A percentile compares a stretch with the other conserved stretches of the same genome.
phyloP scores from a whole-genome alignment of 228 moss, liverwort and hornwort species.

The Sphagnum fallax region DNA sequence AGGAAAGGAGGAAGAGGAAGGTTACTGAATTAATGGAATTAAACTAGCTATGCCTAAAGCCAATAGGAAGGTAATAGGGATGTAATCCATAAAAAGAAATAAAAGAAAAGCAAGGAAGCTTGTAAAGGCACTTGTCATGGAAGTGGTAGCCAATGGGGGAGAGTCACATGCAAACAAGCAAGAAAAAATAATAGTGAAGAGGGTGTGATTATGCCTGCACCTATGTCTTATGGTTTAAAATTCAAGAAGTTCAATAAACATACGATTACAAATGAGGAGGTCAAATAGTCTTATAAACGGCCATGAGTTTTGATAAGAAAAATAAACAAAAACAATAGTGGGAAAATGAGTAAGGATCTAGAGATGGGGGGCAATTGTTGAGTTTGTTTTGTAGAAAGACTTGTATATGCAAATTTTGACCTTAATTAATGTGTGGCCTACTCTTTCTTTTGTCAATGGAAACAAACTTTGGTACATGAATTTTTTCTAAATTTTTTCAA shows the following conservation, averaged over 20 bases:
- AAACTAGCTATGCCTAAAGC: constrained; percentile 13
- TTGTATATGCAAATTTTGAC: too few relatives aligned
- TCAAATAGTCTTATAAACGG: constrained; percentile 12
- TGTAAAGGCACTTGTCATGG: not conserved
- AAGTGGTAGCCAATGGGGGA: not conserved
- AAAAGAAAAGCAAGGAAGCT: constrained; percentile 23
- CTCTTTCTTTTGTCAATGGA: too few relatives aligned
- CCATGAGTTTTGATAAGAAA: constrained; percentile 29
- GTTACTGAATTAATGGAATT: constrained; percentile 30
- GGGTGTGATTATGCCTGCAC: constrained; percentile 1
- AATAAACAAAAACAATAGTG: constrained; percentile 21
- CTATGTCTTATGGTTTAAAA: not conserved
- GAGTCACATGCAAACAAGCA: constrained; percentile 18
- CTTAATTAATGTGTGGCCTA: too few relatives aligned
- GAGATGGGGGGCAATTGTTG: too few relatives aligned
- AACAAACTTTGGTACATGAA: too few relatives aligned
- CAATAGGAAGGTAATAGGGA: constrained; percentile 10
- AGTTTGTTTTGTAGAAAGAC: too few relatives aligned
- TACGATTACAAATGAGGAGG: constrained; percentile 4
- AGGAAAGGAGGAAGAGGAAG: constrained; percentile 12
- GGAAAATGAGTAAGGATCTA: not conserved
- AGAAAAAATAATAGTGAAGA: constrained; percentile 23
- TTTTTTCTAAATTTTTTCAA: too few relatives aligned
- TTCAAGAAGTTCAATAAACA: constrained; percentile 37
- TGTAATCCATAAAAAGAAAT: constrained; percentile 18